Base-by-base conservation (phyloP, 2,329 filamentous ascomycete species). In the Xylariaceae sp. region DNA sequence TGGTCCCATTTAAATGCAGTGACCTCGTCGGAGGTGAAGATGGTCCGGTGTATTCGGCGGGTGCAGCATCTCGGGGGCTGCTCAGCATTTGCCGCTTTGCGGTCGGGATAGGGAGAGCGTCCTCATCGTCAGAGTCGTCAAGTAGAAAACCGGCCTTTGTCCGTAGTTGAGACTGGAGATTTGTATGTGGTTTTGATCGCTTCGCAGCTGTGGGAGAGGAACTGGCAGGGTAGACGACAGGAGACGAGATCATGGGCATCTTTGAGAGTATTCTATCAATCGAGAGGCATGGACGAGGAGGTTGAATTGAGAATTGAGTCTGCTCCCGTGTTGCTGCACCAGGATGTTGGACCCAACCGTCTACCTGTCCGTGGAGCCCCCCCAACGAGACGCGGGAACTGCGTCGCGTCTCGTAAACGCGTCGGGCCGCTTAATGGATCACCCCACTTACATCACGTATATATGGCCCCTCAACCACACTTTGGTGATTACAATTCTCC, bases 181-280 rank as follows among this genome's bases (percentile, higher is more conserved):
- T 56, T 47, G 67, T 61, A 45, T 65, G 57, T 22, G 66, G 61
- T 47, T 67, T 64, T 32, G 68, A 55, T 36, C 73, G 66, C 59
- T 76, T 76, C 9, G 56, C 51, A 46, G 56, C 49, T 48, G 58
- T 49, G 11, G 67, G 65, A 43, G 68, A 66, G 27, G 80, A 80
- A 60, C 73, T 81, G 6, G 72, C 66, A 2, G 81, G 79, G 51
- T 81, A 81, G 22, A 72, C 62, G 17, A 83, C 67, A 2, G 83
- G 79, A 12, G 83, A 84, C 6, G 83, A 85, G 36, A 78, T 73
- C 35, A 77, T 73, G 22, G 80, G 69, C 82, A 87, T 86, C 39
- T 59, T 72, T 51, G 22, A 27, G 22, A 4, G 22, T 4, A 27
- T 27, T 27, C 22, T 27, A 27, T 27, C 22, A 27, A 5, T 27